These are phyloP conservation scores for Populus euphratica DNA, from an alignment of 345 rosid genomes.

Conservation along the genomic window DNA sequence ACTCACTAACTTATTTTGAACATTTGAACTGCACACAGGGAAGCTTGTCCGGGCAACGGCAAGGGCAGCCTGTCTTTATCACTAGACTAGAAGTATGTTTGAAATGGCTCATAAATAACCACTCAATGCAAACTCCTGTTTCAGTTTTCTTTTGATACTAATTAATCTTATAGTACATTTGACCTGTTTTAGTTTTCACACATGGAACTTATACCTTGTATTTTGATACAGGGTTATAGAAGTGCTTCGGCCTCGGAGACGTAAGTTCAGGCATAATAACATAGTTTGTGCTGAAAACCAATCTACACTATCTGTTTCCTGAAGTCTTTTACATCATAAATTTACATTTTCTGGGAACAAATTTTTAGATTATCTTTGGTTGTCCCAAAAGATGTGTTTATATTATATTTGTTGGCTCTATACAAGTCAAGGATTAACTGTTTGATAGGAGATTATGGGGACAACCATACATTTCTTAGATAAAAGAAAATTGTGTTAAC, in stretches of 20 bases:
- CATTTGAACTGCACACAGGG: conserved; percentile 52
- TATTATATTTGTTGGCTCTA: background rate
- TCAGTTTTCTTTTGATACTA: conserved; percentile 7
- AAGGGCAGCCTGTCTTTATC: conserved; percentile 95
- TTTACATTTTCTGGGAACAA: background rate
- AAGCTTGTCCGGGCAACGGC: conserved; percentile 86
- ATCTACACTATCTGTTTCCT: background rate
- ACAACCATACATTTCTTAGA: background rate
- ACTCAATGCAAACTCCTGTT: conserved; percentile 5
- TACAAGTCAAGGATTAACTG: background rate
- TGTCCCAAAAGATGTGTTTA: background rate
- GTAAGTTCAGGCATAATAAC: conserved; percentile 45
- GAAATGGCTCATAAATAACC: background rate
- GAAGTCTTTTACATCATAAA: background rate
- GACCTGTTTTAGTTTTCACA: background rate
- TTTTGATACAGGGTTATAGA: conserved; percentile 77
- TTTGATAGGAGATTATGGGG: background rate
- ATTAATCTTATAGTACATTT: background rate
- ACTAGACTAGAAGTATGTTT: conserved; percentile 84
- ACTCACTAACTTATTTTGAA: conserved; percentile 12
- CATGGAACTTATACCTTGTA: conserved; percentile 17
- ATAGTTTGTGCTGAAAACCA: background rate
- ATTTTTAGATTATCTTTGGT: background rate
- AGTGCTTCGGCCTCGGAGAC: conserved; percentile 82
- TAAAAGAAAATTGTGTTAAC: too few relatives aligned